Base-by-base conservation (phyloP, 352 stramenopile genomes). In the Hyaloperonospora arabidopsidis region DNA sequence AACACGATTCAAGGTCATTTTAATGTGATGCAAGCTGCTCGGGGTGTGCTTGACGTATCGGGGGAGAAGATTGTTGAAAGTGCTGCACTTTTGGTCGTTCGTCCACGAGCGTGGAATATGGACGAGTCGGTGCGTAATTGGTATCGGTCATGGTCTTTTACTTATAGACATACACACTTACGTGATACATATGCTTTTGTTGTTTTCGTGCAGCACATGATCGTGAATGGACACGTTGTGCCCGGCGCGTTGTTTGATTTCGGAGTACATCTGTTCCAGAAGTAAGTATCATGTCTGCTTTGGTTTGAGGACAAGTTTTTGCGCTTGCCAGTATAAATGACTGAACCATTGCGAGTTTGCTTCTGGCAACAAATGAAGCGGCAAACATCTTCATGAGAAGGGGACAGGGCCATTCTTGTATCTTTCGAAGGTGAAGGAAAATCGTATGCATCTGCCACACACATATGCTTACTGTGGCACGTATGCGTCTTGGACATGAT, bases 251-350 rank as follows among this genome's bases (percentile, higher is more conserved):
- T 98, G 14, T 96, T 98, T 71, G 95, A 98, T 70, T 98, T 98
- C 79, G 89, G 73, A 8, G 40, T 98, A 32, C 97, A 97, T 67
- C 86, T 98, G 49, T 98, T 96, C 72, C 93, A 98, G 71, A 98
- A 98, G 78, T 85, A 68, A 32, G 61, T 55, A 23, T 14, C 45
- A 49, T 21, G 14, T 18, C 46, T 51, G 22, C 6, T 29, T 8
- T 51, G 1, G 10, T 52, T 28, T 12, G 22, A 25, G 5, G 14
- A 48, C 3, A 8, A 3, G 25, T 29, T 29, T 29, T 29, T 29
- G 25, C 25, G n/a, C 7, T 29, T 29, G 38, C 11, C 17, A 39
- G 19, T 14, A 35, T 17, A 43, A 48, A 38, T 47, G 43, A 47
- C 13, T 10, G 15, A 49, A 14, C 21, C 12, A 7, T 5, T 41